Percentiles rank a stretch among this genome's conserved stretches.
phyloP scores from a whole-genome alignment of 2,329 filamentous ascomycete genomes.

The Neofusicoccum laricinum region DNA sequence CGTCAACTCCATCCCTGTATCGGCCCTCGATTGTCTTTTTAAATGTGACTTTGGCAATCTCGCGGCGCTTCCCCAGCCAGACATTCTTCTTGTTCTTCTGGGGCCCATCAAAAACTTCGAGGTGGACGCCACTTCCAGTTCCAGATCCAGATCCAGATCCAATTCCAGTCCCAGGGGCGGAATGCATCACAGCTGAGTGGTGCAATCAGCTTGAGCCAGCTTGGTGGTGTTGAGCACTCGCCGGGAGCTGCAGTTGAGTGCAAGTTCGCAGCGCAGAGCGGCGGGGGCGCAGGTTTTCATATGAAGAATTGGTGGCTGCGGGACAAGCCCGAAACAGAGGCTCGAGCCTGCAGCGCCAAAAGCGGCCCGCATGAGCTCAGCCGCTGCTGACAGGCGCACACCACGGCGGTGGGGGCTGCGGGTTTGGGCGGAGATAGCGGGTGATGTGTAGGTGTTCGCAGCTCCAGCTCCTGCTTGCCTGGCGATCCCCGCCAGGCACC shows the following conservation, averaged over 20 bases:
- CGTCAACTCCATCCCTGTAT: background rate
- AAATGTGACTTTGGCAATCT: slow-evolving; percentile 17
- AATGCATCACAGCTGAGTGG: no score
- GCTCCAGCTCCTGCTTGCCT: background rate
- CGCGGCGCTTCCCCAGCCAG: background rate
- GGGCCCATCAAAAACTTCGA: no score
- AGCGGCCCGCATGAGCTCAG: background rate
- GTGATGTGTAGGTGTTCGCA: background rate
- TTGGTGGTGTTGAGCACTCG: background rate
- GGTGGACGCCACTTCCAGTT: no score
- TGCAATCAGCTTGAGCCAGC: background rate
- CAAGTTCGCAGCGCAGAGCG: background rate
- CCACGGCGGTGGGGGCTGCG: background rate
- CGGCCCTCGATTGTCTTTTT: slow-evolving; percentile 19
- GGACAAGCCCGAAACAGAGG: no score
- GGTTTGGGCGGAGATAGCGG: background rate
- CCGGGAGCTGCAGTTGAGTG: background rate
- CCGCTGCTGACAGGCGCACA: background rate
- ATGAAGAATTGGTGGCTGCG: no score
- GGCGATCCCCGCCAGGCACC: no score
- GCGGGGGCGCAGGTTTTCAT: no score
- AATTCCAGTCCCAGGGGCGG: no score
- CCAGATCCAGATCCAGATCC: no score
- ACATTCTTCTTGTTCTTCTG: no score
- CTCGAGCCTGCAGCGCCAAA: background rate